Conservation (phyloP, 2,329 filamentous ascomycete genomes). For the Talaromyces sp. region DNA sequence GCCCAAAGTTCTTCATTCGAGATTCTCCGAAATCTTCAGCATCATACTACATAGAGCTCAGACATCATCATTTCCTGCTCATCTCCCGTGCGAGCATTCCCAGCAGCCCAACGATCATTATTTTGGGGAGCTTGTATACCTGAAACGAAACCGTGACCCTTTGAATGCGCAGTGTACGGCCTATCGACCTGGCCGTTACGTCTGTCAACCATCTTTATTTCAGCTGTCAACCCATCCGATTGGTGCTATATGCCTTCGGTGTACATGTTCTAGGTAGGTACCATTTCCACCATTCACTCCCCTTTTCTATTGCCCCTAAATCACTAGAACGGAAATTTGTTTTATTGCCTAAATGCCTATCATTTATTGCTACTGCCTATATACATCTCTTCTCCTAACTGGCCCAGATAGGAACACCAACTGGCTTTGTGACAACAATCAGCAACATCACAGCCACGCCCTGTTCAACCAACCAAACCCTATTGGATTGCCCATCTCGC, state of each 20-base stretch:
- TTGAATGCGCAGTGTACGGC: not conserved
- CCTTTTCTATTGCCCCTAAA: not conserved
- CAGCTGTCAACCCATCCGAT: not conserved
- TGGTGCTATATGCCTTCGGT: not conserved
- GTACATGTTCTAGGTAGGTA: not conserved
- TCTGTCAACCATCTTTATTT: not conserved
- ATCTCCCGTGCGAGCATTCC: not conserved
- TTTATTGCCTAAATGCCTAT: not conserved
- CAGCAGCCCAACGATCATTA: not conserved
- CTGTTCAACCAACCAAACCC: not conserved
- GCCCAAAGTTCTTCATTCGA: not conserved
- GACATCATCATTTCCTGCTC: not conserved
- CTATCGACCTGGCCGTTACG: conserved; percentile 2
- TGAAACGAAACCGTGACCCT: not conserved
- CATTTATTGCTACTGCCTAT: not conserved
- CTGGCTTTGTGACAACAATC: not conserved
- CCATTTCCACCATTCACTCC: not conserved
- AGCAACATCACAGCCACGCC: not conserved
- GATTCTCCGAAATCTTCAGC: not conserved
- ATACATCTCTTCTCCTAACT: not conserved
- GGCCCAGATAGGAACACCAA: not conserved
- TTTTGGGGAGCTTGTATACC: not conserved
- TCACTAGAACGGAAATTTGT: not conserved
- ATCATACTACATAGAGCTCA: not conserved
- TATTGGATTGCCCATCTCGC: not conserved